phyloP scores from a whole-genome alignment of 1,139 yeast species.

The Geotrichum restrictum region DNA sequence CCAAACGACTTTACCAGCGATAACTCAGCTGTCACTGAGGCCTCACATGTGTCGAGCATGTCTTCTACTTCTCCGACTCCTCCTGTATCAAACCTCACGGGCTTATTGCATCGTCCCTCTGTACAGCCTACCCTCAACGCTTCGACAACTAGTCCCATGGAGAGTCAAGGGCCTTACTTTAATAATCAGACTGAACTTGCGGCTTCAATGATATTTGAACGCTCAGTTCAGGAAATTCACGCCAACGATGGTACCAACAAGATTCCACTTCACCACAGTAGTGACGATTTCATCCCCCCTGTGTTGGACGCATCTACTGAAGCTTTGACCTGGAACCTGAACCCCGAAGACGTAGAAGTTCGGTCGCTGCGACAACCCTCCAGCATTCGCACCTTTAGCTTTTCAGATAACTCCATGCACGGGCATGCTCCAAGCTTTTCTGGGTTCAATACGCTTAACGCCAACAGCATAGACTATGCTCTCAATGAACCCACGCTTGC shows the following conservation, averaged over 20 bases:
- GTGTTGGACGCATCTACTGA: constrained; percentile 76
- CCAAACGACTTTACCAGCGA: too few relatives aligned
- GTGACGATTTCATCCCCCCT: constrained; percentile 74
- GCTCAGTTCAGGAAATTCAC: constrained; percentile 40
- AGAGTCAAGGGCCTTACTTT: too few relatives aligned
- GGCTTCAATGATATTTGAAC: constrained; percentile 41
- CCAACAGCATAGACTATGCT: constrained; percentile 16
- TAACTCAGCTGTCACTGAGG: too few relatives aligned
- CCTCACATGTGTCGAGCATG: too few relatives aligned
- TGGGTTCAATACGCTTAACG: constrained; percentile 75
- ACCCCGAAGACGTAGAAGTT: constrained; percentile 66
- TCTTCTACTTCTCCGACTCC: background rate
- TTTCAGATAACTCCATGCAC: constrained; percentile 36
- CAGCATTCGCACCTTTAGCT: constrained; percentile 12
- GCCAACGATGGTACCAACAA: constrained; percentile 20
- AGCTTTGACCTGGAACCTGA: constrained; percentile 53
- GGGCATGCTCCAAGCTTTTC: constrained; percentile 41
- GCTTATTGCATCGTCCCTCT: background rate
- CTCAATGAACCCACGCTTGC: background rate
- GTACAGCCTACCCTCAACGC: too few relatives aligned
- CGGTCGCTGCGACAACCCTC: constrained; percentile 49
- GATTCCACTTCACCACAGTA: constrained; percentile 48
- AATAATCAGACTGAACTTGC: constrained; percentile 23
- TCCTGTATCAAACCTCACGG: background rate
- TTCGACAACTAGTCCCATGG: too few relatives aligned